phyloP scores from a whole-genome alignment of 2,329 filamentous ascomycete genomes.

The Aspergillus sp. region DNA sequence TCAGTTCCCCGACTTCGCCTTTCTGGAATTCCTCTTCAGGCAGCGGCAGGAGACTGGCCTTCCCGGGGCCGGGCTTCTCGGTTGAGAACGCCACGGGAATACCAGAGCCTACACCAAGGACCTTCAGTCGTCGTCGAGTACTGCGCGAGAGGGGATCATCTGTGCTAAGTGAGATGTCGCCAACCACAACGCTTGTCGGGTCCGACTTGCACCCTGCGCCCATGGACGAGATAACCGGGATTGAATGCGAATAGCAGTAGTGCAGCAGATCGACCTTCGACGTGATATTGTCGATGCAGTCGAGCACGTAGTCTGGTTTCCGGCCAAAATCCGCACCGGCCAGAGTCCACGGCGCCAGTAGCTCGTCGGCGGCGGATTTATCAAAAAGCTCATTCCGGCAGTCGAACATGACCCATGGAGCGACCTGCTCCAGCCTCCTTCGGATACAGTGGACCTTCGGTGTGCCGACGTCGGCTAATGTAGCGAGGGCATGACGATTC shows the following conservation, averaged over 20 bases:
- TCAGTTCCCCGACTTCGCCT: constrained; percentile 75
- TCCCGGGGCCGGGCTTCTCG: constrained; percentile 80
- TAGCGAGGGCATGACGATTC: constrained; percentile 93
- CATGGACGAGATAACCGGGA: constrained; percentile 90
- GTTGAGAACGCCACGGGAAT: constrained; percentile 90
- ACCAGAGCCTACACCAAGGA: constrained; percentile 66
- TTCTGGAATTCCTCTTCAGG: constrained; percentile 80
- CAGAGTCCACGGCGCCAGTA: constrained; percentile 58
- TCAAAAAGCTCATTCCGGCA: constrained; percentile 76
- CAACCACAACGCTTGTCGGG: constrained; percentile 74
- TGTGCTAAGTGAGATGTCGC: constrained; percentile 78
- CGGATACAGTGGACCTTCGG: constrained; percentile 82
- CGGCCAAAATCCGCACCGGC: constrained; percentile 34
- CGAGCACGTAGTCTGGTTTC: constrained; percentile 78
- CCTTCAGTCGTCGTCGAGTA: constrained; percentile 69
- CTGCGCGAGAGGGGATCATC: constrained; percentile 83
- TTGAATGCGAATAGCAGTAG: constrained; percentile 68
- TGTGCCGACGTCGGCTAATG: constrained; percentile 83
- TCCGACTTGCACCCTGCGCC: constrained; percentile 90
- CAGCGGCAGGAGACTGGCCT: constrained; percentile 79
- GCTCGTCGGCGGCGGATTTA: constrained; percentile 51
- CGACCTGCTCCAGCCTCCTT: constrained; percentile 70
- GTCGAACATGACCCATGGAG: constrained; percentile 88
- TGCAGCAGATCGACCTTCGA: constrained; percentile 86
- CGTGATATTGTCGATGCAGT: constrained; percentile 97